Evolutionary conservation across 2,329 filamentous ascomycete genomes (phyloP), one percentile per base, ranked within the genome.

Genomic region (Verruconis gallopava): DNA sequence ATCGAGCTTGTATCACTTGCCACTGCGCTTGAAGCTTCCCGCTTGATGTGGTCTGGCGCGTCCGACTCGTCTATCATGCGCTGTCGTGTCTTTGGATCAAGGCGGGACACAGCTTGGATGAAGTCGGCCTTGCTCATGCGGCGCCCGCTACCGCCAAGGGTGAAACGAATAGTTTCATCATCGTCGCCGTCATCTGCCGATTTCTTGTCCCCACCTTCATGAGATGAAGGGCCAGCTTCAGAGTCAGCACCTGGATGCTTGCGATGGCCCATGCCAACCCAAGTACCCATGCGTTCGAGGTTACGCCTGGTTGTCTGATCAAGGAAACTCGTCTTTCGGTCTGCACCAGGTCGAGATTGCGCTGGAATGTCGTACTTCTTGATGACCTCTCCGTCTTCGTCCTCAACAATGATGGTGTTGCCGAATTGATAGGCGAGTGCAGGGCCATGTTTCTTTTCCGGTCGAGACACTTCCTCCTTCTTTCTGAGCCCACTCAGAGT

Each of bases 371-470:
- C 79, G 55, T 86, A 88, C 44, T 83, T 79, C 64, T 88, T 88
- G 56, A 93, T 73, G 21, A 93, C 85, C 56, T 93, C 85, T 34
- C 84, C 84, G 51, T 88, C 79, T 57, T 83, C 81, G 47, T 93
- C 83, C 62, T 93, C 84, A 13, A 93, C 81, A 55, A 93, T 89
- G 49, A 93, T 85, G 65, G 84, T 88, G 55, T 85, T 88, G 48
- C 85, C 85, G 53, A 85, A 89, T 50, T 88, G 83, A 55, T 88
- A 93, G 4, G 84, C 84, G 37, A 80, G 68, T n/a, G 85, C 85
- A 11, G 83, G 81, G 43, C 81, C 81, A 49, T 73, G 69, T 28
- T 68, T 64, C 30, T 57, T 55, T 34, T 58, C 53, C 4, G 56
- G 48, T 43, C 60, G 58, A 5, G 20, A 13, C 18, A 28, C 38